These are phyloP conservation scores for Colletotrichum graminicola DNA, from an alignment of 2,329 filamentous ascomycete genomes.

Conservation along the genomic window DNA sequence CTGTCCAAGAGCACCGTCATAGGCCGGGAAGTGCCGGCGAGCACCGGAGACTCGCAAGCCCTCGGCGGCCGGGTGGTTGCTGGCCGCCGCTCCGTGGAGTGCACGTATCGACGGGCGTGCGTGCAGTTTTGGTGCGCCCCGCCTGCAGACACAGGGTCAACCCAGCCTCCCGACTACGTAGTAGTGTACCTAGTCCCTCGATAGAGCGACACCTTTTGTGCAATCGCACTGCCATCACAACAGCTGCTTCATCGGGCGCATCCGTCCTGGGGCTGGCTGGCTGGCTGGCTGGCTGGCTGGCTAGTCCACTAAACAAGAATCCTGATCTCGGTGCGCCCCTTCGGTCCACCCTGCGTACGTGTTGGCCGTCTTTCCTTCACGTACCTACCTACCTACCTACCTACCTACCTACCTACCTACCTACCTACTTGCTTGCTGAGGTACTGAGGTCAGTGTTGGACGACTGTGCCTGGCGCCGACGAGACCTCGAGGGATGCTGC, in stretches of 20 bases:
- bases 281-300: too few species aligned
- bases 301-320: conserved; percentile 38
- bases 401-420: too few species aligned
- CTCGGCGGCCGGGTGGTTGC: conserved; percentile 4
- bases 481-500: not conserved
- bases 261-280: conserved; percentile 5
- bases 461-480: not conserved
- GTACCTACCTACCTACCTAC: too few species aligned
- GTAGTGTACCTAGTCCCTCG: too few species aligned
- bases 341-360: conserved; percentile 18
- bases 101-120: conserved; percentile 2
- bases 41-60: conserved; percentile 22
- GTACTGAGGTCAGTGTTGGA: too few species aligned
- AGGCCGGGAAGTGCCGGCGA: conserved; percentile 39
- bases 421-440: too few species aligned
- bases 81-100: conserved; percentile 29
- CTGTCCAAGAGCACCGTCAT: conserved; percentile 35
- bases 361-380: not conserved
- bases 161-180: not conserved
- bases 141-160: not conserved
- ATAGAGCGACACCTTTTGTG: conserved; percentile 31
- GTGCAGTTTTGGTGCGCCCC: not conserved
- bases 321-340: conserved; percentile 18
- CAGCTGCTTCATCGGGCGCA: not conserved
- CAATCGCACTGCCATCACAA: conserved; percentile 12